These are phyloP conservation scores for Agrocybe chaxingu DNA, from an alignment of 768 basidiomycete species.

Conservation along the genomic window DNA sequence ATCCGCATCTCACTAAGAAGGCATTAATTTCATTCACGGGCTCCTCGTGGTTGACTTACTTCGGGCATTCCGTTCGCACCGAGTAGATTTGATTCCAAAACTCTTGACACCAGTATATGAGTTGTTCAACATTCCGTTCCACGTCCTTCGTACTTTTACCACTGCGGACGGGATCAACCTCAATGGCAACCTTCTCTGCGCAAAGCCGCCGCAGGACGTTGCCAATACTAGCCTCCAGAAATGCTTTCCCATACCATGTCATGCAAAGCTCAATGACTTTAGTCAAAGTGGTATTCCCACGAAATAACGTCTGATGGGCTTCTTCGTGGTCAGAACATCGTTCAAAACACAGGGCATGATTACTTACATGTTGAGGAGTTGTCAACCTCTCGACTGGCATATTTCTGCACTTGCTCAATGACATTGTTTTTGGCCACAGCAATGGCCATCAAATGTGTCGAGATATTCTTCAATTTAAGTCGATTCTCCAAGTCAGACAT, in stretches of 20 bases:
- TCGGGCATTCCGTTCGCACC: conserved; percentile 68
- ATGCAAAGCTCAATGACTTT: conserved; percentile 80
- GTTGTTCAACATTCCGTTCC: conserved; percentile 62
- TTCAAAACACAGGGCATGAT: background rate
- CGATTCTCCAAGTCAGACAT: conserved; percentile 67
- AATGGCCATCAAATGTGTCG: conserved; percentile 61
- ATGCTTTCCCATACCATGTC: conserved; percentile 75
- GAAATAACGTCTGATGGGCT: conserved; percentile 79
- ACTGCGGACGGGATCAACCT: conserved; percentile 75
- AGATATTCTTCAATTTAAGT: conserved; percentile 61
- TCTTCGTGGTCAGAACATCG: conserved; percentile 5
- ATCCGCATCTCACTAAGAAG: conserved; percentile 62
- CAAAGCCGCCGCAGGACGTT: conserved; percentile 65
- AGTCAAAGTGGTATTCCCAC: conserved; percentile 63
- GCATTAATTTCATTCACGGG: conserved; percentile 5
- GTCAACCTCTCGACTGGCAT: conserved; percentile 69
- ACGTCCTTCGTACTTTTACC: conserved; percentile 59
- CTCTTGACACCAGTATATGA: conserved; percentile 76
- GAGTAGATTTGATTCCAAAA: conserved; percentile 83
- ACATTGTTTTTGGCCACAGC: conserved; percentile 66
- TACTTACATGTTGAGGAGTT: conserved; percentile 61
- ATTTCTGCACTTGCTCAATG: conserved; percentile 65
- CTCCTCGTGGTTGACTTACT: conserved; percentile 42
- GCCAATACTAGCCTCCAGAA: conserved; percentile 81
- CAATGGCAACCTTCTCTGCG: conserved; percentile 71